Evolutionary conservation across 352 stramenopile genomes (phyloP), one percentile per base, ranked within the genome.

Genomic region (Globisporangium sylvaticum): DNA sequence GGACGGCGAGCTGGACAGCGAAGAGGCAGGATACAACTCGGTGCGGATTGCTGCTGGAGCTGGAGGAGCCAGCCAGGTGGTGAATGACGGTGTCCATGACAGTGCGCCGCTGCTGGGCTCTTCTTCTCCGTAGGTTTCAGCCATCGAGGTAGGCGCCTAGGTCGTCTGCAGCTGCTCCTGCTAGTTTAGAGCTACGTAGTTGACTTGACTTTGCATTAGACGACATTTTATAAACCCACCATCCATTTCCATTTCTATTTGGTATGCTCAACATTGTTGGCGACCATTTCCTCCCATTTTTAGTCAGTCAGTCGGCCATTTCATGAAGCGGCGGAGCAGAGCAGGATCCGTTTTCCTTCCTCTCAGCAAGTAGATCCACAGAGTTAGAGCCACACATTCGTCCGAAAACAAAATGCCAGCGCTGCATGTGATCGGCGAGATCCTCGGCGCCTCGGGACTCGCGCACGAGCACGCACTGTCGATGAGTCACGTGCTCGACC

Each of bases 391-490:
- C 37, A 8, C 14, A n/a, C 18, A 15, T n/a, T n/a, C 58, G 22
- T 20, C 27, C 22, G 20, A 10, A 53, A 22, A n/a, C n/a, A n/a
- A 59, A 18, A 89, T 87, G 78, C 69, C 72, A 14, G 70, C 70
- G 15, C 58, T 89, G 4, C 73, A 87, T 52, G 32, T 89, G 7
- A 52, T 85, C 18, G 80, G 78, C 0, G 78, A 89, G 67, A 82
- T 89, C 24, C 37, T 87, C 20, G 77, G 80, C 3, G 78, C 80
- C 1, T 75, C 76, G 5, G 72, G 75, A 18, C 60, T 89, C 24
- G 37, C 39, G 15, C 65, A 77, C 8, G 68, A 63, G 3, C 9
- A 34, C 2, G 42, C 25, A 14, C 37, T 61, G 32, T 67, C 70
- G 31, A 29, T 69, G 1, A 70, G 63, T 0, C 69, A 75, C 54